Conservation (phyloP, 345 rosid genomes). For the Microcos paniculata region DNA sequence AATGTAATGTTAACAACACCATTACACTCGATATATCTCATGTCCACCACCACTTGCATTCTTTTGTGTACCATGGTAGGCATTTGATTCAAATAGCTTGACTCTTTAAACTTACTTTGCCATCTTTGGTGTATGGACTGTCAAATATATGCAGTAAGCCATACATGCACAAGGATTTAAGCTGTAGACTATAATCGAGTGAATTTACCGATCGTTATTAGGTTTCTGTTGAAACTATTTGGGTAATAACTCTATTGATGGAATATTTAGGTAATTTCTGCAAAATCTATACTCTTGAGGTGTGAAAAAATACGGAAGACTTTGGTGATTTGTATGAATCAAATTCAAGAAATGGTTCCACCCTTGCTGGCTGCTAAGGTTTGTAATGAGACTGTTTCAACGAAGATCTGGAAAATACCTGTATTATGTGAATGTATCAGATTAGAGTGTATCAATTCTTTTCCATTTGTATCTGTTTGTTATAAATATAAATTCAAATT, state of each 20-base stretch:
- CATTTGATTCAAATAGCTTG: background rate
- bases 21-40: background rate
- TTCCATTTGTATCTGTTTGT: too few relatives aligned
- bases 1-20: background rate
- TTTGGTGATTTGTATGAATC: constrained; percentile 28
- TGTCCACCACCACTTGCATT: background rate
- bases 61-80: background rate
- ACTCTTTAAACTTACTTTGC: background rate
- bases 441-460: too few relatives aligned
- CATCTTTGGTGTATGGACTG: background rate
- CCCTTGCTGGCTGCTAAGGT: constrained; percentile 35
- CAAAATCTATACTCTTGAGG: constrained; percentile 27
- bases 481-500: too few relatives aligned
- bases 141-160: background rate
- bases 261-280: constrained; percentile 30
- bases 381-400: too few relatives aligned
- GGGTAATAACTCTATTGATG: background rate
- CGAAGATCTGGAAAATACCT: too few relatives aligned
- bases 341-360: constrained; percentile 38
- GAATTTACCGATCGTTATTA: background rate
- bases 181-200: too few relatives aligned
- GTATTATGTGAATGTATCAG: too few relatives aligned
- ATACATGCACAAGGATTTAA: background rate
- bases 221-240: background rate
- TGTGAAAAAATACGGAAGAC: constrained; percentile 26